A percentile compares a stretch with the other conserved stretches of the same genome.
Evolutionary conservation across 805 yeast genomes (phyloP).

Genomic region (Vanderwaltozyma tropicalis): DNA sequence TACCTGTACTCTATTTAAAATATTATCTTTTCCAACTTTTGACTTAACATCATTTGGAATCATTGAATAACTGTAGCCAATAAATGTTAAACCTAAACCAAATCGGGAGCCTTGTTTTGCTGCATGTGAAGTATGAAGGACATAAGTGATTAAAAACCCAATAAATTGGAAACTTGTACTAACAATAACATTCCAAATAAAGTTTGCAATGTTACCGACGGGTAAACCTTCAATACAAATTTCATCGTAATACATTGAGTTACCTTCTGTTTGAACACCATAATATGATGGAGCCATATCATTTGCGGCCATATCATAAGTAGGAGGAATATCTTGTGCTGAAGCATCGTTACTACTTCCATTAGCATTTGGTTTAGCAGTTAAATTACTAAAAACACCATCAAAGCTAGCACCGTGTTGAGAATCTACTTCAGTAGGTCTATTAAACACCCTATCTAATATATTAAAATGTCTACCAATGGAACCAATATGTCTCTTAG

Average conservation of each 20-base stretch:
- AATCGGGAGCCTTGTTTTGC: slow-evolving; percentile 91
- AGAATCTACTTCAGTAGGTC: slow-evolving; percentile 6
- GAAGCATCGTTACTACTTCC: slow-evolving; percentile 17
- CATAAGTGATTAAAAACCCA: slow-evolving; percentile 83
- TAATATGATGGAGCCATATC: slow-evolving; percentile 97
- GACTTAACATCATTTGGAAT: slow-evolving; percentile 35
- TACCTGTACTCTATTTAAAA: slow-evolving; percentile 39
- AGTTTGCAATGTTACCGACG: slow-evolving; percentile 78
- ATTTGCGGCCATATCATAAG: slow-evolving; percentile 90
- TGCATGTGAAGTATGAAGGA: slow-evolving; percentile 92
- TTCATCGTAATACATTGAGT: slow-evolving; percentile 57
- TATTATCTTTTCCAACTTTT: slow-evolving; percentile 24
- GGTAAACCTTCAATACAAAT: slow-evolving; percentile 92
- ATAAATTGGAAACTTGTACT: slow-evolving; percentile 85
- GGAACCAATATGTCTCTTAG: slow-evolving; percentile 14
- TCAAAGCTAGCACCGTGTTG: slow-evolving; percentile 35
- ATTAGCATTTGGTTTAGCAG: slow-evolving; percentile 69
- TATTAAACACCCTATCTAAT: slow-evolving; percentile 30
- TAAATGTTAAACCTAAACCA: slow-evolving; percentile 78
- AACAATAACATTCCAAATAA: slow-evolving; percentile 82
- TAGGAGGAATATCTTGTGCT: slow-evolving; percentile 56
- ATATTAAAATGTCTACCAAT: slow-evolving; percentile 32
- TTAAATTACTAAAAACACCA: slow-evolving; percentile 86
- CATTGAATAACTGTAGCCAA: slow-evolving; percentile 56
- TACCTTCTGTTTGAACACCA: slow-evolving; percentile 73